Conservation (phyloP, 2,329 filamentous ascomycete genomes). For the Fusarium sp. region DNA sequence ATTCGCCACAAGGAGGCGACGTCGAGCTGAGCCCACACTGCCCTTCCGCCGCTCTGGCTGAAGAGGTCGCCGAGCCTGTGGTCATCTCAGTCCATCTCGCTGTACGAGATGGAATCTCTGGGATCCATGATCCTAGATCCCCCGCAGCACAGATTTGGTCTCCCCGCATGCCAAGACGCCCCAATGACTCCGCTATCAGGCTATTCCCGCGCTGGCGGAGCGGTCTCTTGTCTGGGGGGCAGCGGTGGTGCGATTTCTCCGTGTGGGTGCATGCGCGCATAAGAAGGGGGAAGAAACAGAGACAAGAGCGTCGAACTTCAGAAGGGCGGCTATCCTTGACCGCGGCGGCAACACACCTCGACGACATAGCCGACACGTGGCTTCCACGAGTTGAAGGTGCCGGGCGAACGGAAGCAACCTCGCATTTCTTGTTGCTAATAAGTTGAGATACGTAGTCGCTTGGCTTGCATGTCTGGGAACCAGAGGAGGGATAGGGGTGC, state of each 20-base stretch:
- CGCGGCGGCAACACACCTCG: neutral
- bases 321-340: slow-evolving; percentile 22
- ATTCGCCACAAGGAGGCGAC: slow-evolving; percentile 4
- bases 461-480: slow-evolving; percentile 19
- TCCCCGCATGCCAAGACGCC: slow-evolving; percentile 33
- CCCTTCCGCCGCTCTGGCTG: slow-evolving; percentile 8
- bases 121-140: slow-evolving; percentile 17
- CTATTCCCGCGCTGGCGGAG: neutral
- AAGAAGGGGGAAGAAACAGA: neutral
- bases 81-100: neutral
- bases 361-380: slow-evolving; percentile 18
- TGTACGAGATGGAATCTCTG: slow-evolving; percentile 17
- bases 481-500: neutral
- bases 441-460: slow-evolving; percentile 3
- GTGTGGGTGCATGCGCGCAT: neutral
- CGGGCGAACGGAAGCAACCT: slow-evolving; percentile 29
- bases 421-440: slow-evolving; percentile 3
- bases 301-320: neutral
- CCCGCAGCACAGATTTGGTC: slow-evolving; percentile 12
- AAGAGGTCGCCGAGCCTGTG: neutral
- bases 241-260: neutral
- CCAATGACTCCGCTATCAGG: slow-evolving; percentile 13
- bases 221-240: neutral
- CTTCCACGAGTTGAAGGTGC: slow-evolving; percentile 6
- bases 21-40: neutral